These are phyloP conservation scores for Gossypium thurberi DNA, from an alignment of 345 rosid species.

Conservation along the genomic window DNA sequence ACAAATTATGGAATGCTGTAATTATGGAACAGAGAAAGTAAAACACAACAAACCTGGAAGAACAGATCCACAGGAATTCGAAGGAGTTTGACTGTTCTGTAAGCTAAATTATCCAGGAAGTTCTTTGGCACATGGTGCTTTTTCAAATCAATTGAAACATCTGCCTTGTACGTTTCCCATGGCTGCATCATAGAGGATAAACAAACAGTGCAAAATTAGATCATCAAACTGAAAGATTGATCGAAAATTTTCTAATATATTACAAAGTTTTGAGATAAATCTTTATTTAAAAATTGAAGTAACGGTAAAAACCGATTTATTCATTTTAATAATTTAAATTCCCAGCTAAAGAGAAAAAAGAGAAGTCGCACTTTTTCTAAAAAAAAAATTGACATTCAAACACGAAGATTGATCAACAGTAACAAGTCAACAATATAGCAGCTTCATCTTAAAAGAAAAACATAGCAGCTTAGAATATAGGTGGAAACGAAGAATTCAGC, in stretches of 20 bases:
- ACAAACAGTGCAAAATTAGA: background rate
- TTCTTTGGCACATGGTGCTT: conserved; percentile 67
- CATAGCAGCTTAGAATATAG: background rate
- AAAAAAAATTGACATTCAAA: background rate
- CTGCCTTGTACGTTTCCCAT: conserved; percentile 59
- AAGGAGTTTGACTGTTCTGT: conserved; percentile 54
- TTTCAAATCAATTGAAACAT: conserved; percentile 54
- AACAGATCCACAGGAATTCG: conserved; percentile 67
- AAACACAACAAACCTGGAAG: conserved; percentile 42
- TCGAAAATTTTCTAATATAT: background rate
- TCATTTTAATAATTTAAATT: background rate
- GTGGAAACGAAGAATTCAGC: background rate
- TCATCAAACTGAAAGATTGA: background rate
- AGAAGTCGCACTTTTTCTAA: no score
- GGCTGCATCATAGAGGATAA: conserved; percentile 38
- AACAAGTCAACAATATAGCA: background rate
- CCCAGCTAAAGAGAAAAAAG: background rate
- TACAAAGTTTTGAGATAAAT: background rate
- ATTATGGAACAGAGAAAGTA: background rate
- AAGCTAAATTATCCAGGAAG: conserved; percentile 56
- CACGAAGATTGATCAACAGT: background rate
- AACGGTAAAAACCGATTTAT: background rate
- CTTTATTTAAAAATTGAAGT: background rate
- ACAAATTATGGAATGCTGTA: background rate
- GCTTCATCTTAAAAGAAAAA: background rate